Evolutionary conservation across 2,329 filamentous ascomycete species (phyloP), one percentile per base, ranked within the genome.

Genomic region (Cadophora sp.): DNA sequence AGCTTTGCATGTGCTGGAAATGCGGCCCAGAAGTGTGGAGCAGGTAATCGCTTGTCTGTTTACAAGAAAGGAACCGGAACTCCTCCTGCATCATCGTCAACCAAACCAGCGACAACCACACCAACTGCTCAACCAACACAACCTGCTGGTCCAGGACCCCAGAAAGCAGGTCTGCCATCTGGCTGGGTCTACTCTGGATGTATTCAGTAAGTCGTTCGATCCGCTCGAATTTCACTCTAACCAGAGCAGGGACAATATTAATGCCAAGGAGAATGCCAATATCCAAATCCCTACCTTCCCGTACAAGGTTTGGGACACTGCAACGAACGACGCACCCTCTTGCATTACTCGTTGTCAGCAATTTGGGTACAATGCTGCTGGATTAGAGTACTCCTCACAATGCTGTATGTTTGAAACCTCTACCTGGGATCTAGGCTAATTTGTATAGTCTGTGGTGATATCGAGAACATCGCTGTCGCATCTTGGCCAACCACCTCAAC

Each of bases 211-310:
- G 69, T 62, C 8, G 4, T 48, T 43, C 31, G 16, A 19, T 12
- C 14, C 43, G 27, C 86, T 0, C 75, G 83, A 27, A 91, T 34
- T 0, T 86, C 90, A 68, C 81, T 79, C 31, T 66, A 27, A 89
- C 88, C 82, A 31, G 27, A 16, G 1, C 79, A 83, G 12, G 81
- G 88, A 2, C 76, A 84, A 51, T 91, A 89, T 89, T 82, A 81
- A 1, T 80, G 91, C 51, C 87, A 91, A 67, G 11, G 68, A 73
- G n/a, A 60, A 71, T 34, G 48, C 64, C 4, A 68, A 72, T 46
- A 62, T 53, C n/a, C 40, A 67, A 29, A 65, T 72, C 24, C 59
- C 68, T 19, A 64, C 62, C 5, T 69, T 72, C 53, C 69, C 72
- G 1, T 72, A 73, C 56, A 72, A 66, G 34, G 61, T 70, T 4